phyloP scores from a whole-genome alignment of 2,329 filamentous ascomycete species.

The Neurospora sp. region DNA sequence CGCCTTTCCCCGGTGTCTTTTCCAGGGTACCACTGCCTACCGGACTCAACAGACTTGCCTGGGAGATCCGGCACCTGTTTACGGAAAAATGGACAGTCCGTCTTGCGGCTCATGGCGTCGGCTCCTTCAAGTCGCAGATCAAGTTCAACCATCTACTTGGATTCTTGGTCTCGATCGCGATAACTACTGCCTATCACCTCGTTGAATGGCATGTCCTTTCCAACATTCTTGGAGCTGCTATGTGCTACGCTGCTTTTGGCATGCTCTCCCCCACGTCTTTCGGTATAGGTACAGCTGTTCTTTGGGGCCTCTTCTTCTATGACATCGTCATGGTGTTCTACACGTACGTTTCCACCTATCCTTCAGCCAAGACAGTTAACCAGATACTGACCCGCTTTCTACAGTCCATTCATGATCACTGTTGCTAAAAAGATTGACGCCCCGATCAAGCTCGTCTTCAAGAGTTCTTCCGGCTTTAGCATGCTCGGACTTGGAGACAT shows the following conservation, averaged over 20 bases:
- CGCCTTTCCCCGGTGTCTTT: conserved; percentile 30
- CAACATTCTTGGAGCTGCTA: conserved; percentile 77
- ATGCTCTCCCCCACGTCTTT: conserved; percentile 86
- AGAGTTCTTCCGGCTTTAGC: conserved; percentile 52
- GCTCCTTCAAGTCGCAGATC: conserved; percentile 37
- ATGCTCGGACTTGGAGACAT: conserved; percentile 95
- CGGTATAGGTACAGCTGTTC: conserved; percentile 65
- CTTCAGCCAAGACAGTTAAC: background rate
- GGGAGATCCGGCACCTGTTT: conserved; percentile 41
- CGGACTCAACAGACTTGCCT: conserved; percentile 25
- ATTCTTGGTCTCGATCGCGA: conserved; percentile 40
- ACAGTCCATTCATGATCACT: conserved; percentile 68
- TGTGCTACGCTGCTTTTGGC: conserved; percentile 74
- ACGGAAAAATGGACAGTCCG: conserved; percentile 41
- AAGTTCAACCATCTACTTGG: conserved; percentile 49
- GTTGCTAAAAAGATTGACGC: conserved; percentile 85
- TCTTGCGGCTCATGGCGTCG: conserved; percentile 40
- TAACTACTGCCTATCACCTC: conserved; percentile 57
- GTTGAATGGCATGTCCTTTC: conserved; percentile 51
- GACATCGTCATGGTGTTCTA: conserved; percentile 91
- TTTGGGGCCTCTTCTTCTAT: conserved; percentile 79
- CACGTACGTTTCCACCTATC: conserved; percentile 41
- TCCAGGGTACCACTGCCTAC: conserved; percentile 22
- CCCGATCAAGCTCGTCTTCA: conserved; percentile 82
- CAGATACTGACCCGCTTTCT: conserved; percentile 11